Base-by-base conservation (phyloP, 2,329 filamentous ascomycete species). In the Dactylellina sp. region DNA sequence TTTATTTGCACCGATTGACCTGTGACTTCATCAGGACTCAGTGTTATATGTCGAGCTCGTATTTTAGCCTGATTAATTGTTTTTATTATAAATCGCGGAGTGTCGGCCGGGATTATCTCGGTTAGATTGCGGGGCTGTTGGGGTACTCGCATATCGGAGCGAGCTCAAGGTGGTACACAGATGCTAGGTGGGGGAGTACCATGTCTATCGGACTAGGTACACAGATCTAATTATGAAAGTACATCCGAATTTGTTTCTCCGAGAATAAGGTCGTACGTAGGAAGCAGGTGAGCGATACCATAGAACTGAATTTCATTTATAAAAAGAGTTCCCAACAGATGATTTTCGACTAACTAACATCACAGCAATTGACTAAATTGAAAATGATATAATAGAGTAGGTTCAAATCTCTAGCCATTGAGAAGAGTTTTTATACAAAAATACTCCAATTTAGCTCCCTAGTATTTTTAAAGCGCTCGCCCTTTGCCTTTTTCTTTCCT, bases 81-180 rank as follows among this genome's bases (percentile, higher is more conserved):
- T 55, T 35, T n/a, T 35, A 64, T 55, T 52, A 46, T 32, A 44
- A 49, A 68, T 68, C 63, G 63, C 63, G 63, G 63, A 68, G 37
- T 60, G 14, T 60, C 63, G 63, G 53, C 47, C 56, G 63, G 63
- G 46, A 59, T 12, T 44, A 57, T 46, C 28, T 68, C 63, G 63
- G 63, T 42, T 60, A 68, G 63, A 60, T 59, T 68, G 63, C 53
- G 63, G 63, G 22, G 25, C 46, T 57, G 53, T 37, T n/a, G 22
- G 39, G 53, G 53, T 28, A 44, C 28, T 9, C 28, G 28, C 28
- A 32, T 32, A 9, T 32, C 28, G 28, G 9, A 32, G 5, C 50
- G 20, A 14, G 50, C 11, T 16, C 32, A 55, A 39, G 28, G 11
- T 35, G 14, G 22, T 16, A 6, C n/a, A n/a, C n/a, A n/a, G n/a